Base-by-base conservation (phyloP, 495 filamentous ascomycete genomes). In the Tetracladium setigerum region DNA sequence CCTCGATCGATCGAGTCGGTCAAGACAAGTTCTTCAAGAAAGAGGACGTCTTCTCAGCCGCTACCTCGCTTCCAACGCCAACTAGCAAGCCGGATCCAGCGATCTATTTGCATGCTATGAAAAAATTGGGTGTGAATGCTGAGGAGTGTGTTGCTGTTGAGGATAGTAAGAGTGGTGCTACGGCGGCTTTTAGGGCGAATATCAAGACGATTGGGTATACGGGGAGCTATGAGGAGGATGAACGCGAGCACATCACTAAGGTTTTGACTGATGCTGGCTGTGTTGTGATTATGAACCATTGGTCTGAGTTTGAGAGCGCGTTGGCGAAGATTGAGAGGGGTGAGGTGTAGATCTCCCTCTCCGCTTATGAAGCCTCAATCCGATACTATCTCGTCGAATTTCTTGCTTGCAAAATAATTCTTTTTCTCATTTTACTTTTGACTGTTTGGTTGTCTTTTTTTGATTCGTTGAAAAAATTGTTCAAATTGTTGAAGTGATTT, bases 81-180 rank as follows among this genome's bases (percentile, higher is more conserved):
- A 89, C 87, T 19, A 85, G 77, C 63, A 96, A 96, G 78, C 90
- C 90, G 34, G 85, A 96, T 65, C 90, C 90, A 18, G 89, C 89
- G 44, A 87, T 96, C 69, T 96, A 96, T 68, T 67, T 89, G 51
- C 74, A 84, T 62, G 86, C 90, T 12, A 82, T 87, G 62, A 64
- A 92, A 65, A 67, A 76, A 60, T 68, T 95, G 45, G 83, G 82
- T 46, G 84, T 84, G 69, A 79, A 77, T 62, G 71, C 87, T 8
- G 74, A 71, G 22, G 85, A 94, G 73, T 84, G 81, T 44, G 77
- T 96, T 27, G 81, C 90, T 4, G 74, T 96, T 39, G 90, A 96
- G 73, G 90, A 95, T 67, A 89, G 83, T 72, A 89, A 84, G 76
- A 87, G 81, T 49, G 90, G 90, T 49, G 82, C 87, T 17, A 77